These are phyloP conservation scores for Beauveria brongniartii DNA, from an alignment of 2,329 filamentous ascomycete species.

Conservation along the genomic window DNA sequence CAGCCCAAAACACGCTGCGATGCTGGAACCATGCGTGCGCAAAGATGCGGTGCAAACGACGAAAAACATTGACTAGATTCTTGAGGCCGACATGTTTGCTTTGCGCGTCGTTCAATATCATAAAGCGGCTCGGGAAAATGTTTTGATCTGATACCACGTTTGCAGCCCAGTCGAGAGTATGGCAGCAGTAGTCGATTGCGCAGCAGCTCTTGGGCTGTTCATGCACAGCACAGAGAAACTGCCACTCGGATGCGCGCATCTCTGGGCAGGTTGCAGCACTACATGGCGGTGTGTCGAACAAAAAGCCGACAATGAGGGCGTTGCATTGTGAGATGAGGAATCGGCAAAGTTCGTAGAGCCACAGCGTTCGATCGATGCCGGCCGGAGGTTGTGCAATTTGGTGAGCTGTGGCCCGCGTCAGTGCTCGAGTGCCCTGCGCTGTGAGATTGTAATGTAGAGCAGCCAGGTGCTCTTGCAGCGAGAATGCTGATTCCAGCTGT, in stretches of 20 bases:
- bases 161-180: slow-evolving; percentile 95
- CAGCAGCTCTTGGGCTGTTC: slow-evolving; percentile 95
- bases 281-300: slow-evolving; percentile 84
- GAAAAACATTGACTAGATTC: slow-evolving; percentile 90
- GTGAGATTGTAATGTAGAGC: slow-evolving; percentile 82
- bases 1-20: slow-evolving; percentile 86
- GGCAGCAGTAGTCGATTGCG: slow-evolving; percentile 98
- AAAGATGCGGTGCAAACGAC: slow-evolving; percentile 90
- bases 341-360: slow-evolving; percentile 96
- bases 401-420: slow-evolving; percentile 67
- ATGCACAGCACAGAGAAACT: slow-evolving; percentile 96
- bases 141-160: slow-evolving; percentile 91
- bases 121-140: slow-evolving; percentile 83
- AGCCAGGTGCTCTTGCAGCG: slow-evolving; percentile 93
- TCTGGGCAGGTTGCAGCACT: slow-evolving; percentile 86
- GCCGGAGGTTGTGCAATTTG: slow-evolving; percentile 72
- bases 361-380: slow-evolving; percentile 77
- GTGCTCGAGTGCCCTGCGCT: slow-evolving; percentile 55
- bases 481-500: slow-evolving; percentile 93
- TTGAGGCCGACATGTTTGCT: slow-evolving; percentile 60
- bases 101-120: slow-evolving; percentile 45
- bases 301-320: slow-evolving; percentile 82
- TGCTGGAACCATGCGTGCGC: slow-evolving; percentile 99
- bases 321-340: slow-evolving; percentile 95
- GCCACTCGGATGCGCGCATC: slow-evolving; percentile 98